Evolutionary conservation across 441 rosid genomes (phyloP).

Genomic region (Sinapis alba): DNA sequence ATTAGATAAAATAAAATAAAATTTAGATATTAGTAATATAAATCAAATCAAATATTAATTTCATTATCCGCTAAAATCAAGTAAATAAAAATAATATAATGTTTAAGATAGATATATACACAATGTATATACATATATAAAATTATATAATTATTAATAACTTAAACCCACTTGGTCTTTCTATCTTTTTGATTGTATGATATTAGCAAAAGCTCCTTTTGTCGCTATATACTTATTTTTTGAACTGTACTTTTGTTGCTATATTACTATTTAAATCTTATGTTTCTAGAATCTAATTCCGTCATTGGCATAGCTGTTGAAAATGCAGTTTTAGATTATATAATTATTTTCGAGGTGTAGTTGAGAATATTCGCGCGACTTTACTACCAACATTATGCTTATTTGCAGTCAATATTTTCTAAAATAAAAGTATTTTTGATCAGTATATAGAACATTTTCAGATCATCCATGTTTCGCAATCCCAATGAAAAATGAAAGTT

Average conservation of each 20-base stretch:
- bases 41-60: too few species aligned
- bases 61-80: too few species aligned
- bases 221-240: neutral
- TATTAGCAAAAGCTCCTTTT: constrained; percentile 35
- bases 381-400: neutral
- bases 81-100: too few species aligned
- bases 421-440: neutral
- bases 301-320: constrained; percentile 25
- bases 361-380: constrained; percentile 20
- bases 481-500: too few species aligned
- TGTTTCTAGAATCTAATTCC: constrained; percentile 36
- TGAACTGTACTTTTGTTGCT: neutral
- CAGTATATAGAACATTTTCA: neutral
- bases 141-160: neutral
- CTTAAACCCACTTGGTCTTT: constrained; percentile 10
- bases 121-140: too few species aligned
- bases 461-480: neutral
- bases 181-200: constrained; percentile 38
- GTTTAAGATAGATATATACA: too few species aligned
- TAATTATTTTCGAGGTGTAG: constrained; percentile 1
- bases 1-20: too few species aligned
- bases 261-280: constrained; percentile 15
- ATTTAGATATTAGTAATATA: too few species aligned
- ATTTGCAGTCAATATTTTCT: neutral
- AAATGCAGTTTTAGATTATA: constrained; percentile 15